phyloP scores from a whole-genome alignment of 2,329 filamentous ascomycete species.

The Aphanoascus verrucosus region DNA sequence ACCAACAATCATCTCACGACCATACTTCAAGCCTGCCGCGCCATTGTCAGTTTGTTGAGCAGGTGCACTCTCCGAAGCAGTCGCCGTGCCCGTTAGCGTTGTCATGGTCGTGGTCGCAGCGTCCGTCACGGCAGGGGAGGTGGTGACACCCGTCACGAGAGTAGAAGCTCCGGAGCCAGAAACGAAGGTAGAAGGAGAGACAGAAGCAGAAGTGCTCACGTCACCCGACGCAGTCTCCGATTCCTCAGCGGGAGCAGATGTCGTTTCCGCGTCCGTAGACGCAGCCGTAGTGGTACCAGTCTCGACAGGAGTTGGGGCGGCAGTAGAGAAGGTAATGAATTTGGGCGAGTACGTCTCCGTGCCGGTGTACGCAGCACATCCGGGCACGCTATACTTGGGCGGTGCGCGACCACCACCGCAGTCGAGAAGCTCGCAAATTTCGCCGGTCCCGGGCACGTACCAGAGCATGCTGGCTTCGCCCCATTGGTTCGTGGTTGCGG shows the following conservation, averaged over 20 bases:
- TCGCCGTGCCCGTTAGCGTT: neutral
- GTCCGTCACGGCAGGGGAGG: constrained; percentile 1
- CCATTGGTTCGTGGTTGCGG: constrained; percentile 1
- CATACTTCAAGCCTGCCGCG: neutral
- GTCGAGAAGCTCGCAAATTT: constrained; percentile 54
- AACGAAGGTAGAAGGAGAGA: neutral
- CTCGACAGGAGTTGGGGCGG: neutral
- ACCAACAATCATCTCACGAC: constrained; percentile 4
- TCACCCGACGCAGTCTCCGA: neutral
- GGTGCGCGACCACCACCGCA: constrained; percentile 58
- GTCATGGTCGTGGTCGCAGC: neutral
- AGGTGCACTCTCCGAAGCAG: neutral
- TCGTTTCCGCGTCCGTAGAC: neutral
- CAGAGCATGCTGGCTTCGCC: constrained; percentile 25
- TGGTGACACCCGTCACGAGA: neutral
- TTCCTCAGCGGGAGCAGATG: neutral
- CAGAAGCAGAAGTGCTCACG: neutral
- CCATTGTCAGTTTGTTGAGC: neutral
- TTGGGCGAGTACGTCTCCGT: constrained; percentile 9
- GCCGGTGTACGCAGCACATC: constrained; percentile 29
- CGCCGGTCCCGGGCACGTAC: constrained; percentile 53
- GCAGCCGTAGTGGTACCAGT: neutral
- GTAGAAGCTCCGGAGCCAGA: neutral
- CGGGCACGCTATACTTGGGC: constrained; percentile 52
- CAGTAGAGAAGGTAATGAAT: constrained; percentile 1